Percentiles rank a stretch among this genome's conserved stretches.
These are phyloP conservation scores for Nakaseomyces kungkrabaensis DNA, from an alignment of 1,139 yeast species.

Conservation along the genomic window DNA sequence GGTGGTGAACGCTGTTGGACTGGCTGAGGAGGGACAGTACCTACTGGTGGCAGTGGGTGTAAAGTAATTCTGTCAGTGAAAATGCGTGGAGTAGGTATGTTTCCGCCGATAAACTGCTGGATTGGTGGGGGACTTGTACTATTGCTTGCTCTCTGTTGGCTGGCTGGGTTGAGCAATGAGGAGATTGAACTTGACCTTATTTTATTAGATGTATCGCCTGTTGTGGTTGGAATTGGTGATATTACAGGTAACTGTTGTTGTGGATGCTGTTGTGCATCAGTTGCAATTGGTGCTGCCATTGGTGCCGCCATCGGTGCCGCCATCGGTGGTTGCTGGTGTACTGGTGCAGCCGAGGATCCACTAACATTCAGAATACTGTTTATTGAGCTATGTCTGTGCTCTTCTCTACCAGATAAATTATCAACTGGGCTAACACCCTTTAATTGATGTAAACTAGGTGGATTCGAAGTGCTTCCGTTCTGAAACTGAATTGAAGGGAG, in stretches of 20 bases:
- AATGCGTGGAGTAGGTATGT: constrained; percentile 2
- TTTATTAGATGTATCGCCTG: background rate
- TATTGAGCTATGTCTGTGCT: constrained; percentile 4
- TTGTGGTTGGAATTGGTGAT: background rate
- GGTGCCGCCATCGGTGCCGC: background rate
- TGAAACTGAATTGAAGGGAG: constrained; percentile 25
- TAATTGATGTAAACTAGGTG: background rate
- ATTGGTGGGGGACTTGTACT: constrained; percentile 2
- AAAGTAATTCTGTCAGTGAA: background rate
- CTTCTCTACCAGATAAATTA: background rate
- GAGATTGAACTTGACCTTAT: constrained; percentile 17
- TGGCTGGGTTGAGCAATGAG: constrained; percentile 16
- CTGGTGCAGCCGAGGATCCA: background rate
- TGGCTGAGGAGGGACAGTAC: background rate
- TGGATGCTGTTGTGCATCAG: constrained; percentile 9
- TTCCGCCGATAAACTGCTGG: background rate
- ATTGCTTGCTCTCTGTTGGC: background rate
- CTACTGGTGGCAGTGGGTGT: background rate
- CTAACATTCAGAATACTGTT: constrained; percentile 4
- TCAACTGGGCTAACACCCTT: background rate
- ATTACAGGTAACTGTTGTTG: too few relatives aligned
- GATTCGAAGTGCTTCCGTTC: constrained; percentile 1
- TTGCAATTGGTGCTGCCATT: background rate
- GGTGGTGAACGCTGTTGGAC: background rate
- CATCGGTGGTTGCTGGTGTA: background rate